phyloP scores from a whole-genome alignment of 2,329 filamentous ascomycete species.

The Cordyceps javanica region DNA sequence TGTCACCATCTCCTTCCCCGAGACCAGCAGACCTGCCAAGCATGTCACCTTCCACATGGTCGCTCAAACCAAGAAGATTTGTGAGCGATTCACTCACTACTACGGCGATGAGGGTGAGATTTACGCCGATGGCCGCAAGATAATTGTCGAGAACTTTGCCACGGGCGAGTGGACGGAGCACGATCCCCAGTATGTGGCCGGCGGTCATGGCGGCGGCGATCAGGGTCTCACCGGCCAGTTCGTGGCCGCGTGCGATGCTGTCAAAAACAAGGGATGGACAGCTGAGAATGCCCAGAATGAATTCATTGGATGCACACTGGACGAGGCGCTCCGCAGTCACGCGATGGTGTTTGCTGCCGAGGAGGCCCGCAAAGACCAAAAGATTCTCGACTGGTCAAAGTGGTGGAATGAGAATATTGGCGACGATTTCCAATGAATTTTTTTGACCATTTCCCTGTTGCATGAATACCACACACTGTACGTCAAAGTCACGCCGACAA shows the following conservation, averaged over 20 bases:
- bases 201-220: conserved; percentile 36
- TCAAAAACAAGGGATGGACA: conserved; percentile 63
- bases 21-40: conserved; percentile 62
- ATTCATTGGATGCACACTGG: conserved; percentile 74
- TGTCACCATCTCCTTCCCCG: conserved; percentile 83
- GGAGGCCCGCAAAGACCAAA: conserved; percentile 65
- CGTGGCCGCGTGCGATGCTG: conserved; percentile 71
- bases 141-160: conserved; percentile 60
- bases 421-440: conserved; percentile 13
- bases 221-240: conserved; percentile 70
- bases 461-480: too few relatives aligned
- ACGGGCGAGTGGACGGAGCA: conserved; percentile 28
- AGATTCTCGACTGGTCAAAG: conserved; percentile 65
- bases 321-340: conserved; percentile 85
- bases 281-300: conserved; percentile 66
- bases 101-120: conserved; percentile 87
- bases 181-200: conserved; percentile 27
- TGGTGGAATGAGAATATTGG: conserved; percentile 59
- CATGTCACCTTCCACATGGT: conserved; percentile 92
- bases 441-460: not conserved
- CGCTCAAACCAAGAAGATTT: conserved; percentile 80
- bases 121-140: conserved; percentile 71
- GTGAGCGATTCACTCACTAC: conserved; percentile 75
- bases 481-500: too few relatives aligned
- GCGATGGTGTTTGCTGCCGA: conserved; percentile 92